phyloP scores from a whole-genome alignment of 495 filamentous ascomycete species.

The Tetracladium setigerum region DNA sequence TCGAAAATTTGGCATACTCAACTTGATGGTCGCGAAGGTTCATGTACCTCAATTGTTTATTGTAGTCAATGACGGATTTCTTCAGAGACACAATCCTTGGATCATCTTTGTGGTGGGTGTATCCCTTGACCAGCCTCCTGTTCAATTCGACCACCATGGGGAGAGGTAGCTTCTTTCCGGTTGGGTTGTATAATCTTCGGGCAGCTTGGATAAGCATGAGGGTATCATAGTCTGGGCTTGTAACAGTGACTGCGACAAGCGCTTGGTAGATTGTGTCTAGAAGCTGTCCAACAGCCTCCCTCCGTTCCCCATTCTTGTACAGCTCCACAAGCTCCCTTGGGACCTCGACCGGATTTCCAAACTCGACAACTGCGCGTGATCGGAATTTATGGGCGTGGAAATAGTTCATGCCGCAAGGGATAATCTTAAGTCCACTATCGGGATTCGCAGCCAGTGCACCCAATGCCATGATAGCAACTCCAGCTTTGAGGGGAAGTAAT shows the following conservation, averaged over 20 bases:
- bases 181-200: slow-evolving; percentile 85
- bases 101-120: slow-evolving; percentile 88
- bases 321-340: slow-evolving; percentile 73
- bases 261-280: slow-evolving; percentile 81
- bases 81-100: slow-evolving; percentile 73
- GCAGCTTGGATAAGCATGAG: slow-evolving; percentile 97
- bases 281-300: slow-evolving; percentile 74
- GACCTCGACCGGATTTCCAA: slow-evolving; percentile 81
- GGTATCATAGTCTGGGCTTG: slow-evolving; percentile 91
- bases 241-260: slow-evolving; percentile 84
- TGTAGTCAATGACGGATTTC: slow-evolving; percentile 77
- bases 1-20: slow-evolving; percentile 78
- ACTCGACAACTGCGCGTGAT: slow-evolving; percentile 93
- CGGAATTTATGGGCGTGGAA: slow-evolving; percentile 99
- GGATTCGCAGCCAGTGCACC: slow-evolving; percentile 85
- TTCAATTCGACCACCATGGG: slow-evolving; percentile 96
- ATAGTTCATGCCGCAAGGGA: slow-evolving; percentile 99
- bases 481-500: slow-evolving; percentile 90
- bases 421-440: slow-evolving; percentile 87
- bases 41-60: slow-evolving; percentile 76
- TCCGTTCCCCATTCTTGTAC: slow-evolving; percentile 73
- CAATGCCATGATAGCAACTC: slow-evolving; percentile 96
- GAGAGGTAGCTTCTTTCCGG: slow-evolving; percentile 87
- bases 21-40: slow-evolving; percentile 94
- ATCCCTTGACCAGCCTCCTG: slow-evolving; percentile 84